These are phyloP conservation scores for Pythium vanterpoolii DNA, from an alignment of 352 stramenopile genomes.

Conservation along the genomic window DNA sequence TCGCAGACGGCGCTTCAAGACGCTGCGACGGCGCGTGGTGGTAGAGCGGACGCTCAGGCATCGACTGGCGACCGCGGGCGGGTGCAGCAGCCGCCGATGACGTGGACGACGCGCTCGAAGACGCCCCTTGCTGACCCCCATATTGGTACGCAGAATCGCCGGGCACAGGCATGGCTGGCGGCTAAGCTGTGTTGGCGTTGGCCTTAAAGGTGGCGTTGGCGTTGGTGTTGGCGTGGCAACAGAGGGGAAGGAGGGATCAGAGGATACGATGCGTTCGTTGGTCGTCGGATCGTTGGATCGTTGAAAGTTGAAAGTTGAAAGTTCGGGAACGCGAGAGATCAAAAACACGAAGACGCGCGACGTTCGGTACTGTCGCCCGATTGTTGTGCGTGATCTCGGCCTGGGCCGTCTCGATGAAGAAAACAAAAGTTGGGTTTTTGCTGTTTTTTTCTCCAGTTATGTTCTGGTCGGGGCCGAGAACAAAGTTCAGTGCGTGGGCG, in stretches of 20 bases:
- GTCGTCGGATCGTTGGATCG: slow-evolving; percentile 7
- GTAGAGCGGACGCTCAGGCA: slow-evolving; percentile 20
- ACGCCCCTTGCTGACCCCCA: background rate
- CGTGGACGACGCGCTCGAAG: background rate
- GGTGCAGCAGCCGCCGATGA: background rate
- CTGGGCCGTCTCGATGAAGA: no score
- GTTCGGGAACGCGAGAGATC: no score
- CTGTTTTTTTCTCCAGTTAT: background rate
- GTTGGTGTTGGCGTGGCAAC: background rate
- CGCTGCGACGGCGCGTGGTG: slow-evolving; percentile 2
- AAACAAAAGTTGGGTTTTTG: background rate
- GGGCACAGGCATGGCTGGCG: slow-evolving; percentile 1
- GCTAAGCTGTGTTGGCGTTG: background rate
- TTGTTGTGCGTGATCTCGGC: background rate
- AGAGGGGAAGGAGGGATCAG: background rate
- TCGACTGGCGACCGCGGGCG: slow-evolving; percentile 11
- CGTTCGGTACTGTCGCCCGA: background rate
- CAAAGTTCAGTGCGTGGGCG: slow-evolving; percentile 2
- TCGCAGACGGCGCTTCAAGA: slow-evolving; percentile 1
- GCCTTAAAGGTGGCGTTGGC: no score
- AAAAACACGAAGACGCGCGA: background rate
- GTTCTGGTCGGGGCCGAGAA: background rate
- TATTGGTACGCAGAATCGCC: slow-evolving; percentile 7
- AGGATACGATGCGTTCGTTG: background rate
- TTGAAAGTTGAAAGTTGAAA: background rate